phyloP scores from a whole-genome alignment of 176 grass and related monocot genomes.

The Oryza nivara region DNA sequence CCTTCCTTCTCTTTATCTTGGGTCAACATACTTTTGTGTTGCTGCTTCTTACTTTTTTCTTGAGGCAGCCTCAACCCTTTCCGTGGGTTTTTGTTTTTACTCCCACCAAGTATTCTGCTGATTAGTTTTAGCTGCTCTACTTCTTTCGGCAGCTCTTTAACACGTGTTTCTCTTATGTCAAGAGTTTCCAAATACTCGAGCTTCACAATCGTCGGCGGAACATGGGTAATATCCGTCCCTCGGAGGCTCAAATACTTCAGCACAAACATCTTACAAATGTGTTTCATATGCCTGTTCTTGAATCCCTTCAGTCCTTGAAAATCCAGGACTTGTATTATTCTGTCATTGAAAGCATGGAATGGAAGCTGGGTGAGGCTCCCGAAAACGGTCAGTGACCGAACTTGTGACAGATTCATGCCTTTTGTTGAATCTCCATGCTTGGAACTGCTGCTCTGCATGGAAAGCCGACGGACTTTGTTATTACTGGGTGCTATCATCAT shows the following conservation, averaged over 20 bases:
- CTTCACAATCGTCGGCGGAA: background rate
- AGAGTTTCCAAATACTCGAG: constrained; percentile 8
- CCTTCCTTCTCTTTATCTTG: background rate
- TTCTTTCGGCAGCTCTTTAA: background rate
- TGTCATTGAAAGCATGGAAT: constrained; percentile 15
- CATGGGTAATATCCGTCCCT: background rate
- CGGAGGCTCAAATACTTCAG: constrained; percentile 27
- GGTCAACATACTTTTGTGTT: background rate
- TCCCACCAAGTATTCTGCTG: constrained; percentile 27
- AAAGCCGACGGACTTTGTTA: constrained; percentile 18
- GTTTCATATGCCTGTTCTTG: background rate
- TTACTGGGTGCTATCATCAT: background rate
- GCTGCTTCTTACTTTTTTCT: background rate
- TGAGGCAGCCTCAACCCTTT: constrained; percentile 6
- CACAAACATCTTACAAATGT: constrained; percentile 32
- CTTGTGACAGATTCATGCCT: constrained; percentile 22
- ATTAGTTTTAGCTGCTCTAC: background rate
- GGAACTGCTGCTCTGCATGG: constrained; percentile 20
- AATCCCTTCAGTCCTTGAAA: constrained; percentile 27
- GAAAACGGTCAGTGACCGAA: constrained; percentile 20
- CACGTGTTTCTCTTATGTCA: background rate
- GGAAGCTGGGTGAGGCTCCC: background rate
- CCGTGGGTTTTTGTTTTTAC: background rate
- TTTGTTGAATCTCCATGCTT: constrained; percentile 8
- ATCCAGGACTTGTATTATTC: constrained; percentile 28